Evolutionary conservation across 2,329 filamentous ascomycete species (phyloP), one percentile per base, ranked within the genome.

Genomic region (Fusarium citri): DNA sequence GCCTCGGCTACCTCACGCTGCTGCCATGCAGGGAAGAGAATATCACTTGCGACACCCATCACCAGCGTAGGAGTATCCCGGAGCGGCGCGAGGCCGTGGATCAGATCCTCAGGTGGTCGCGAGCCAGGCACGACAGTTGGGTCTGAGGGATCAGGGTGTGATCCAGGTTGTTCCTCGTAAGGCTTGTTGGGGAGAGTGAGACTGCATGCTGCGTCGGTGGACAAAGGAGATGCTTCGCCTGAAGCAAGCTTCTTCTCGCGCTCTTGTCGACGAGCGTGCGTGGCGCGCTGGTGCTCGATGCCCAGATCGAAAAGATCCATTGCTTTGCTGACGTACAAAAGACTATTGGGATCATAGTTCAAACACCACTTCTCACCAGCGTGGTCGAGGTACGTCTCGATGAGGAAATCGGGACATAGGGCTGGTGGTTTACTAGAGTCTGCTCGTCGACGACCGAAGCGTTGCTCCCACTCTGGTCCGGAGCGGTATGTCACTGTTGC

Each of bases 251-350:
- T 87, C 46, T 83, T 80, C 65, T 86, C 82, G 49, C 91, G 89
- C 57, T 88, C 84, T 16, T 86, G 83, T 18, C 94, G 85, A 28
- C 94, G 87, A 31, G 83, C 76, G 22, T 83, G 83, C 4, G 92
- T 89, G 22, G 86, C 88, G 6, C 83, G 80, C 77, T 94, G 93
- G 76, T 91, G 90, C 42, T 88, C 86, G 49, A 84, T 83, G 25
- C 96, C 94, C 0, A 99, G 87, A 76, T 99, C 96, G 79, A 99
- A 99, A 15, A 99, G 85, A 77, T 99, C 96, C 96, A 99, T 99
- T 8, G 96, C 96, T 82, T 99, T 99, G 79, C 94, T 97, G 59
- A 99, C 93, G 79, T 99, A 99, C 4, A 99, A 85, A 41, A 98
- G 83, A 76, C 94, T 97, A 81, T 99, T 99, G 26, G 96, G 90